Conservation (phyloP, 140 eudicot species). For the Ambrosia hybrid region DNA sequence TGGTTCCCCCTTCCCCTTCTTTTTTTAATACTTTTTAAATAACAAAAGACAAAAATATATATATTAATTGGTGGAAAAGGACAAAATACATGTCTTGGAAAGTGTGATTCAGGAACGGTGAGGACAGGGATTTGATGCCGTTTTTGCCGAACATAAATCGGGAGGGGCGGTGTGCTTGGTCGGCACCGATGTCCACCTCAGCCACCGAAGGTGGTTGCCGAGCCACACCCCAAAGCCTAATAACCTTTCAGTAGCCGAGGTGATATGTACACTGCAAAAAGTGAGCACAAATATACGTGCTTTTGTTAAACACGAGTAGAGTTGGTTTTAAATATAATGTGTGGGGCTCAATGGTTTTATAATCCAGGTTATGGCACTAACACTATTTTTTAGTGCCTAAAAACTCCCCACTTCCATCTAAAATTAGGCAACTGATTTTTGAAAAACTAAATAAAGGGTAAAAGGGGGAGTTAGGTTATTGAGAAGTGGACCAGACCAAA, state of each 20-base stretch:
- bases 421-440: conserved; percentile 11
- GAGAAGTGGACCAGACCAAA: conserved; percentile 13
- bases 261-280: background rate
- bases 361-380: conserved; percentile 37
- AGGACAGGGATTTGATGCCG: too few relatives aligned
- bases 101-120: too few relatives aligned
- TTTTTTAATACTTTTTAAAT: too few relatives aligned
- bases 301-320: background rate
- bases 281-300: background rate
- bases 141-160: too few relatives aligned
- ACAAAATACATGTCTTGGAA: too few relatives aligned
- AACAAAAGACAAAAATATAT: too few relatives aligned
- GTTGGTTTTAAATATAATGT: conserved; percentile 17
- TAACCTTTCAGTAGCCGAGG: background rate
- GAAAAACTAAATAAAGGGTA: background rate
- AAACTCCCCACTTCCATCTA: conserved; percentile 38
- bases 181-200: too few relatives aligned
- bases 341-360: conserved; percentile 25
- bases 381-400: conserved; percentile 18
- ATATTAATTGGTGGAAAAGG: too few relatives aligned
- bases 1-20: too few relatives aligned
- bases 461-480: conserved; percentile 11
- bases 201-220: too few relatives aligned
- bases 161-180: too few relatives aligned
- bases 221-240: too few relatives aligned